phyloP scores from a whole-genome alignment of 805 yeast genomes.

The Saccharomycopsis javanensis region DNA sequence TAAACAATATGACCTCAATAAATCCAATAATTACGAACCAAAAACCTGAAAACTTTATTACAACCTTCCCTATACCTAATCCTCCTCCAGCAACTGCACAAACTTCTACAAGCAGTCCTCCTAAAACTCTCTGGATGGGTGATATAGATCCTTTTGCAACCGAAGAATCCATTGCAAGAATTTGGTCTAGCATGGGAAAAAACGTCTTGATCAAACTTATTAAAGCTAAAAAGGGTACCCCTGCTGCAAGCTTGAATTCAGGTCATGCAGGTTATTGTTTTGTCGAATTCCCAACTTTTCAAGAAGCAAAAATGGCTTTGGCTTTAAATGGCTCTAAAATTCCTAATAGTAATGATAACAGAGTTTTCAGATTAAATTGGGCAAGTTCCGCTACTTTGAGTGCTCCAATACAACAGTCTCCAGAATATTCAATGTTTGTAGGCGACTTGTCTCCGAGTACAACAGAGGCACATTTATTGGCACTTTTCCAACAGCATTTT shows the following conservation, averaged over 20 bases:
- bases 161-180: conserved; percentile 45
- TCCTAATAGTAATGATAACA: conserved; percentile 45
- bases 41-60: conserved; percentile 27
- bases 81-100: conserved; percentile 46
- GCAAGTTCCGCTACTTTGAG: conserved; percentile 72
- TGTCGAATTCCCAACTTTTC: conserved; percentile 59
- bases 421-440: conserved; percentile 72
- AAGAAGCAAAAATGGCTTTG: conserved; percentile 61
- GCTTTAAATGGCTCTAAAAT: conserved; percentile 55
- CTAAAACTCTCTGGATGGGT: conserved; percentile 83
- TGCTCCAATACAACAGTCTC: conserved; percentile 62
- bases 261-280: conserved; percentile 64
- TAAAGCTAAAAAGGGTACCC: conserved; percentile 36
- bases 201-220: conserved; percentile 59
- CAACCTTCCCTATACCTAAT: conserved; percentile 31
- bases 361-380: conserved; percentile 71
- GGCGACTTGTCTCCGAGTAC: conserved; percentile 74
- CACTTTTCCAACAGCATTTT: conserved; percentile 59
- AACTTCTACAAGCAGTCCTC: conserved; percentile 38
- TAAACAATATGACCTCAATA: neutral
- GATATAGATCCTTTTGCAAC: conserved; percentile 75
- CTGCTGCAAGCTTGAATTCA: conserved; percentile 27
- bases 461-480: conserved; percentile 68
- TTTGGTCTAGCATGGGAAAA: conserved; percentile 52
- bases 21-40: conserved; percentile 15